These are phyloP conservation scores for Tricholoma bakamatsutake DNA, from an alignment of 768 basidiomycete genomes.

Conservation along the genomic window DNA sequence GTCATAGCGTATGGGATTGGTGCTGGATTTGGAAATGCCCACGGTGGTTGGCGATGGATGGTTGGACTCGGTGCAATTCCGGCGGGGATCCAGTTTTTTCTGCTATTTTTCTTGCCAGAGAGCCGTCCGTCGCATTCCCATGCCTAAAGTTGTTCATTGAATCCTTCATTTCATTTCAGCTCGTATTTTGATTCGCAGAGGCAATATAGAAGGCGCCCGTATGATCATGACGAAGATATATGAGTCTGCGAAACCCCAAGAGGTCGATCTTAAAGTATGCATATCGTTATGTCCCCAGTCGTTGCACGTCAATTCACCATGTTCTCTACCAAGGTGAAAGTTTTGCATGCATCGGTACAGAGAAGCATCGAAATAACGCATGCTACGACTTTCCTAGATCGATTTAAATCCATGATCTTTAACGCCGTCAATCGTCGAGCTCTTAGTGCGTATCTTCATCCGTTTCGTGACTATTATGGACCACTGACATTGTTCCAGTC, in stretches of 20 bases:
- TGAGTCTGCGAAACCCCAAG: constrained; percentile 51
- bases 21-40: constrained; percentile 54
- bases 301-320: neutral
- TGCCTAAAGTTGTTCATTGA: neutral
- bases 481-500: constrained; percentile 31
- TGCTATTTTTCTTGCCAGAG: constrained; percentile 68
- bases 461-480: neutral
- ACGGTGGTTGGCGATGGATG: constrained; percentile 79
- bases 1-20: constrained; percentile 75
- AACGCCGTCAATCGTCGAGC: constrained; percentile 62
- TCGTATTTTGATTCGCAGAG: constrained; percentile 58
- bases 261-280: constrained; percentile 59
- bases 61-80: constrained; percentile 72
- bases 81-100: constrained; percentile 53
- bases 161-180: constrained; percentile 19
- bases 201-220: constrained; percentile 43
- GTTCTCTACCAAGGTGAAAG: constrained; percentile 37
- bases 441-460: constrained; percentile 40
- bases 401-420: constrained; percentile 47
- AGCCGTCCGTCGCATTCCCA: constrained; percentile 48
- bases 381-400: constrained; percentile 54
- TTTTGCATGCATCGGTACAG: constrained; percentile 54
- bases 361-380: constrained; percentile 57
- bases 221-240: constrained; percentile 65
- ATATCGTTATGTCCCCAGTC: too few relatives aligned